A percentile compares a stretch with the other conserved stretches of the same genome.
Conservation (phyloP, 208 protist species). For the Crithidia expoeki region DNA sequence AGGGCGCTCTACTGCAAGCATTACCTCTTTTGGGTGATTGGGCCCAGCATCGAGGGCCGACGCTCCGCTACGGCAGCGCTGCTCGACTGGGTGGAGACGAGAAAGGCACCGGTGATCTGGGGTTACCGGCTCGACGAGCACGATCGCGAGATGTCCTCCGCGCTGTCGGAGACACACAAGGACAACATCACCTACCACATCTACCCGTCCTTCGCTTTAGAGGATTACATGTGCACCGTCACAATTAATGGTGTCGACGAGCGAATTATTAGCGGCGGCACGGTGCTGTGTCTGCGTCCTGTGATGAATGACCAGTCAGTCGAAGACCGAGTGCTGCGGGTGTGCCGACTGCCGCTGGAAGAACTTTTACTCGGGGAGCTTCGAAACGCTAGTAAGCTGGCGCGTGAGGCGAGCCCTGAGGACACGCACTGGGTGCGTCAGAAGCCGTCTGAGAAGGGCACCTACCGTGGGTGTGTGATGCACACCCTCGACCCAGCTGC, state of each 20-base stretch:
- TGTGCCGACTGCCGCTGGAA: constrained; percentile 47
- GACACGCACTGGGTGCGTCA: constrained; percentile 58
- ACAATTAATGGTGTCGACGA: constrained; percentile 16
- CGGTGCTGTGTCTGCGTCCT: constrained; percentile 13
- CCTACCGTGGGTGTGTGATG: constrained; percentile 14
- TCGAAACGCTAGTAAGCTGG: constrained; percentile 51
- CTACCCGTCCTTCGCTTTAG: constrained; percentile 12
- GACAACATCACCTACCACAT: constrained; percentile 5
- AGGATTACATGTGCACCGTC: constrained; percentile 20
- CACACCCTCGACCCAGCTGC: constrained; percentile 6
- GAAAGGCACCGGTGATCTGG: constrained; percentile 12
- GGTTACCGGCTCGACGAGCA: constrained; percentile 27
- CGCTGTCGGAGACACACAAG: constrained; percentile 8
- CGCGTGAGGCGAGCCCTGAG: constrained; percentile 44
- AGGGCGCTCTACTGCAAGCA: constrained; percentile 2
- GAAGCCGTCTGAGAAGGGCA: neutral
- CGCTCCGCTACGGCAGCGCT: constrained; percentile 39
- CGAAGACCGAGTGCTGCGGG: constrained; percentile 36
- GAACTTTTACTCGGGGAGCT: constrained; percentile 69
- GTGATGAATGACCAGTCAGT: neutral
- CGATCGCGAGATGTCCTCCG: constrained; percentile 9
- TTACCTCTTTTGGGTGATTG: constrained; percentile 45
- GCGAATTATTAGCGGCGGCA: constrained; percentile 12
- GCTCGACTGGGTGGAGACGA: constrained; percentile 24
- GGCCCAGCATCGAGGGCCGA: constrained; percentile 22